Evolutionary conservation across 2,329 filamentous ascomycete genomes (phyloP), one percentile per base, ranked within the genome.

Genomic region (Trichoderma harzianum): DNA sequence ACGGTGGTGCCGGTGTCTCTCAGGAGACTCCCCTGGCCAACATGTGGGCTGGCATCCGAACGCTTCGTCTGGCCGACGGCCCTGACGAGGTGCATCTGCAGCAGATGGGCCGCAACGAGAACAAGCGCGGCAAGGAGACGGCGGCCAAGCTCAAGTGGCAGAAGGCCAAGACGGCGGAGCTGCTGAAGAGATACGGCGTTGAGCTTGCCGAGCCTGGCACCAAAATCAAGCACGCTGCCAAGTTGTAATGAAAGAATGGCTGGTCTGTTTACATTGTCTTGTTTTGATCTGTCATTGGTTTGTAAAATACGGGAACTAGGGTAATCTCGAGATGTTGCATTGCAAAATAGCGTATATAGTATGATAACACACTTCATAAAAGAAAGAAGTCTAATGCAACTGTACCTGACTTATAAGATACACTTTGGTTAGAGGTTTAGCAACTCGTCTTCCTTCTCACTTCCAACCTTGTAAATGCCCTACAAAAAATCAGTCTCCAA

Each of bases 31-130:
- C 96, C 24, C 85, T 99, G 74, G 95, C 94, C 14, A 87, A 86
- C 79, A 91, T 95, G 89, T 97, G 93, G 90, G 90, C 93, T 24
- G 84, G 87, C 73, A 93, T 94, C 78, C 87, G 94, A 72, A 97
- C 95, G 7, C 86, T 97, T 82, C 87, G 93, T 73, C 89, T 97
- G 76, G 94, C 94, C 0, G 96, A 99, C 82, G 96, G 96, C 0
- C 96, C 96, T 0, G 96, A 99, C 83, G 96, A 99, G 89, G 96
- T 98, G 73, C 96, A 97, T 81, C 83, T 95, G 75, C 86, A 93
- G 80, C 93, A 96, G 84, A 85, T 96, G 84, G 93, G 93, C 18
- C 86, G 87, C 76, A 94, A 94, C 76, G 93, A 96, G 86, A 95
- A 94, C 80, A 92, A 88, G 82, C 87, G 89, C 75, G 91, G 89